Evolutionary conservation across 129 eudicot species (phyloP), one percentile per base, ranked within the genome.

Genomic region (Rutidosis leptorrhynchoides): DNA sequence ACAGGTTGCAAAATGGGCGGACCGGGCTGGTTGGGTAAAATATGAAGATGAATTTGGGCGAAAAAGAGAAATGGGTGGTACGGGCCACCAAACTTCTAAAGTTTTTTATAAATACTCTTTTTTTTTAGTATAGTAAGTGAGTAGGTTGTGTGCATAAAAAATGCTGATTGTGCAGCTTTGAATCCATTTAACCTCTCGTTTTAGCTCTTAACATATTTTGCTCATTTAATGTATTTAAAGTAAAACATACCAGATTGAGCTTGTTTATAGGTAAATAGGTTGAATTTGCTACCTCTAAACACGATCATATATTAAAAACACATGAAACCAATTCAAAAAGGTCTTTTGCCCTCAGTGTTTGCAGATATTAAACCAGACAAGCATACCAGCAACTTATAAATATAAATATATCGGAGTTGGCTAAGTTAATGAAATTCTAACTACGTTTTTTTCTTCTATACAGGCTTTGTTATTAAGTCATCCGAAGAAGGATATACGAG

Each of bases 401-500:
- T 9, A 7, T 27, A 24, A 24, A n/a, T 4, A 24, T 62, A 62
- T 16, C 15, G 1, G 14, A 62, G 6, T 56, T 2, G 42, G 42
- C n/a, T 71, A 28, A 33, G 32, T 57, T 4, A 69, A 3, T 40
- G 57, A 1, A 43, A 1, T 8, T 43, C 6, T 33, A 51, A 9
- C 2, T 33, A 1, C 5, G 8, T 26, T n/a, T 61, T 30, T 32
- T 0, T 1, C 40, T n/a, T 75, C 28, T 69, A 16, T 66, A 72
- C 81, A 93, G 99, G 99, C 90, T 16, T 76, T 93, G 78, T 62
- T 93, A 72, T 80, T 93, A 81, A 86, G 87, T 73, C 99, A 93
- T 65, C 93, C 92, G 54, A 93, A 86, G 84, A 79, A 76, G 74
- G 93, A 93, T 77, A 80, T 89, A 67, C 86, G 99, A 28, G 99